These are phyloP conservation scores for Pisolithus sp. DNA, from an alignment of 768 basidiomycete species.

Conservation along the genomic window DNA sequence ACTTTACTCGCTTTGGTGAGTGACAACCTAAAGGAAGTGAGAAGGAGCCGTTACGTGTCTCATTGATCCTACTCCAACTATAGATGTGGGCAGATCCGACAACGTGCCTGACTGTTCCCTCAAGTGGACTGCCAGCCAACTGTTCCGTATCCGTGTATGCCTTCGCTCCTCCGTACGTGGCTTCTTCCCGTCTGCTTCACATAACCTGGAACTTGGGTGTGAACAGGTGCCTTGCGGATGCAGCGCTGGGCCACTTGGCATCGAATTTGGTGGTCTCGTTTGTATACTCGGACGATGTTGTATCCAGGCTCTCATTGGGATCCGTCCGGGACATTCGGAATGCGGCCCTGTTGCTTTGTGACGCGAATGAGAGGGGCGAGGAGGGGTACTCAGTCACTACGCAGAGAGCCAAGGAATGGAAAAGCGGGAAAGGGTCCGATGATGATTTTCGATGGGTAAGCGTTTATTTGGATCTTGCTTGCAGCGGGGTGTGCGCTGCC, in stretches of 20 bases:
- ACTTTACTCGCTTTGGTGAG: slow-evolving; percentile 66
- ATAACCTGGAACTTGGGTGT: neutral
- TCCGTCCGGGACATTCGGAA: slow-evolving; percentile 70
- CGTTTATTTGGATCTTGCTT: slow-evolving; percentile 7
- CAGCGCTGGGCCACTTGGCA: slow-evolving; percentile 52
- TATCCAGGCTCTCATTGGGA: slow-evolving; percentile 72
- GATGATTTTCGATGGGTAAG: slow-evolving; percentile 51
- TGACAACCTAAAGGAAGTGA: neutral
- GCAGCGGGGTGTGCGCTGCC: neutral
- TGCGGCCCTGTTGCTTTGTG: slow-evolving; percentile 74
- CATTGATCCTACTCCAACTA: neutral
- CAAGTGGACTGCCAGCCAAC: slow-evolving; percentile 64
- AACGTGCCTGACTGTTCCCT: slow-evolving; percentile 61
- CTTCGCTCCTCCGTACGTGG: slow-evolving; percentile 70
- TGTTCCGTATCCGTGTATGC: slow-evolving; percentile 69
- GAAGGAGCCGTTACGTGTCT: neutral
- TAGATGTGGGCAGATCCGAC: slow-evolving; percentile 84
- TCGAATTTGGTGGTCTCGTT: slow-evolving; percentile 67
- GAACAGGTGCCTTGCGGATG: slow-evolving; percentile 54
- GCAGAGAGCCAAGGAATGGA: slow-evolving; percentile 50
- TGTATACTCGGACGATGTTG: slow-evolving; percentile 77
- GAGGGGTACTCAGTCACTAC: slow-evolving; percentile 37
- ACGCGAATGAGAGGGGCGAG: slow-evolving; percentile 45
- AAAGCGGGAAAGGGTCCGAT: slow-evolving; percentile 48
- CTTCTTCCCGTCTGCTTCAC: neutral